phyloP scores from a whole-genome alignment of 805 yeast genomes.

The Tetrapisispora nanseiensis region DNA sequence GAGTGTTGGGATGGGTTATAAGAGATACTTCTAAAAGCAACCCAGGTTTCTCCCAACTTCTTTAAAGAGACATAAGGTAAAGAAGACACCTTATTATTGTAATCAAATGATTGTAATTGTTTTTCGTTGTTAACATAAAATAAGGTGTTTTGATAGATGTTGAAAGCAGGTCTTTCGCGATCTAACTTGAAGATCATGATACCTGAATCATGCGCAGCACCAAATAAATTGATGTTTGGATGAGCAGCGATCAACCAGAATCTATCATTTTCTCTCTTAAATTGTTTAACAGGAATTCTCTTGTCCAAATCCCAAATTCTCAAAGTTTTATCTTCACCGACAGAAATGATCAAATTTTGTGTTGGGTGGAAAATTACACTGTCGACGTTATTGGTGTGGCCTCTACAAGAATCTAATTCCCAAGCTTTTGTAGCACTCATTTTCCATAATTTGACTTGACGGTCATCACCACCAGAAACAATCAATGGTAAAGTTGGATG shows the following conservation, averaged over 20 bases:
- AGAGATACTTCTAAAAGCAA: conserved; percentile 71
- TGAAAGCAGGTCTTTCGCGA: conserved; percentile 74
- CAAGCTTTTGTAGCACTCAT: conserved; percentile 96
- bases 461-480: conserved; percentile 93
- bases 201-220: conserved; percentile 94
- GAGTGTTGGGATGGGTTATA: conserved; percentile 91
- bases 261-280: conserved; percentile 86
- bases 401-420: conserved; percentile 98
- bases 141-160: conserved; percentile 70
- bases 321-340: conserved; percentile 91
- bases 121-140: conserved; percentile 73
- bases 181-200: conserved; percentile 96
- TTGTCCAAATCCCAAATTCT: conserved; percentile 95
- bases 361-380: conserved; percentile 87
- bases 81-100: conserved; percentile 49
- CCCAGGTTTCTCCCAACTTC: conserved; percentile 78
- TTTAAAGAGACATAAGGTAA: conserved; percentile 77
- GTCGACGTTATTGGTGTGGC: conserved; percentile 89
- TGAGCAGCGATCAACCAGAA: conserved; percentile 90
- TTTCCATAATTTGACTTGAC: conserved; percentile 92
- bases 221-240: conserved; percentile 84
- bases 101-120: conserved; percentile 76
- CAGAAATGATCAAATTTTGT: conserved; percentile 85
- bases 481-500: conserved; percentile 94
- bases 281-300: conserved; percentile 87